phyloP scores from a whole-genome alignment of 768 basidiomycete species.

The Pholiota conissans region DNA sequence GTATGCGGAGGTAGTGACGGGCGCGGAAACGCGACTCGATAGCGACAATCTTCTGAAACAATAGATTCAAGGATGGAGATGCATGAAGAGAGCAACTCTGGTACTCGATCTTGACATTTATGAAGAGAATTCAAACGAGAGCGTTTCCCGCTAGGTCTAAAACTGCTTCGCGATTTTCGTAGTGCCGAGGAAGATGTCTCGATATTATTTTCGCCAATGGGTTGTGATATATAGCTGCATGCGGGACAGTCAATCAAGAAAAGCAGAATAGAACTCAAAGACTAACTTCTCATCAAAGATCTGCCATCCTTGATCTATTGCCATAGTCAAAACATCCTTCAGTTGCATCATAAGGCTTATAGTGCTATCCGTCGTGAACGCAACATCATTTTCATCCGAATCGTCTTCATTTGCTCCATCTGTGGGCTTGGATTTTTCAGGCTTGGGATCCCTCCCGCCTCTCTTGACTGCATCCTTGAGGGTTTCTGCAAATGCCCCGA shows the following conservation, averaged over 20 bases:
- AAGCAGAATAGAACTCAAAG: not conserved
- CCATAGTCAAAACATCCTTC: slow-evolving; percentile 57
- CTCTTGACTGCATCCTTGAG: slow-evolving; percentile 45
- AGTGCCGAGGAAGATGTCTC: slow-evolving; percentile 40
- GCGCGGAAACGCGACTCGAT: slow-evolving; percentile 54
- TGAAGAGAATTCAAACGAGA: slow-evolving; percentile 54
- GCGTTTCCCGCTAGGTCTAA: slow-evolving; percentile 40
- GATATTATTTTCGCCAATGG: slow-evolving; percentile 17
- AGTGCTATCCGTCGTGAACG: slow-evolving; percentile 66
- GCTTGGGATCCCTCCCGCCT: slow-evolving; percentile 24
- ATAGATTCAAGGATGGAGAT: slow-evolving; percentile 63
- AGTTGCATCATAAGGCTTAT: slow-evolving; percentile 64
- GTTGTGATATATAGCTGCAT: slow-evolving; percentile 1
- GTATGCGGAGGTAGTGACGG: slow-evolving; percentile 72
- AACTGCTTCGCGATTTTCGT: slow-evolving; percentile 43
- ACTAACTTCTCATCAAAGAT: slow-evolving; percentile 52
- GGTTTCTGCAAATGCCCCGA: slow-evolving; percentile 44
- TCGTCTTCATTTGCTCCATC: slow-evolving; percentile 35
- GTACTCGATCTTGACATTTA: slow-evolving; percentile 32
- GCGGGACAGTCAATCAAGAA: not conserved
- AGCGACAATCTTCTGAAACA: slow-evolving; percentile 72
- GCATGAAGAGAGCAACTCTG: slow-evolving; percentile 59
- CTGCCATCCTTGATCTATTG: slow-evolving; percentile 57
- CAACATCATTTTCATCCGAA: slow-evolving; percentile 42
- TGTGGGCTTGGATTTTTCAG: slow-evolving; percentile 10